Evolutionary conservation across 441 rosid species (phyloP), one percentile per base, ranked within the genome.

Genomic region (Theobroma grandiflorum): DNA sequence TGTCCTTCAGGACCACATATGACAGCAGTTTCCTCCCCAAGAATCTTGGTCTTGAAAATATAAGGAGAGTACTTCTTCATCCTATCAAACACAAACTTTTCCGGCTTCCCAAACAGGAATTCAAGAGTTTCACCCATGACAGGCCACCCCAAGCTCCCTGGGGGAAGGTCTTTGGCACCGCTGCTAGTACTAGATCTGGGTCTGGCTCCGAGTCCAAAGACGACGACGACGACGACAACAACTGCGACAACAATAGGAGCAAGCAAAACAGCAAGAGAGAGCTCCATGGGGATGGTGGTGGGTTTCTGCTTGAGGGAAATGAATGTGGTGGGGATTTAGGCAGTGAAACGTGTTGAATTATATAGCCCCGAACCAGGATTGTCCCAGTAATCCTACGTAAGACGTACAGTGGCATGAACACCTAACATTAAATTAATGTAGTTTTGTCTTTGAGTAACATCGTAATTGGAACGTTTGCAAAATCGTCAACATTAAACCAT

Each of bases 91-190:
- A 86, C 67, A 40, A 86, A 88, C 38, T 84, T 88, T 62, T 81
- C 78, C 1, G 87, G 85, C 14, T 12, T 20, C 52, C 88, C 86
- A 26, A 64, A 74, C 63, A 58, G 72, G 52, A 73, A 84, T 0
- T 76, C 73, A 5, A 86, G 52, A 4, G 86, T 82, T 63, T 88
- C 86, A 1, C 89, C 87, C 4, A 88, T 20, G 49, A 85, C 8
- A 0, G 88, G 88, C 77, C 80, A 81, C 1, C 90, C 88, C 6
- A 38, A 72, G 57, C 40, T 75, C 0, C 89, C 89, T 0, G 87
- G 87, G 3, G 83, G 91, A 70, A 86, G 86, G 18, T 71, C 7
- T 53, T 35, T 22, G 35, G 75, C 40, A 15, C 66, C 10, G 55
- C 80, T 82, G 7, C 12, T 47, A 12, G 14, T 22, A 11, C 22